Evolutionary conservation across 768 basidiomycete genomes (phyloP).

Genomic region (Phallus indusiatus): DNA sequence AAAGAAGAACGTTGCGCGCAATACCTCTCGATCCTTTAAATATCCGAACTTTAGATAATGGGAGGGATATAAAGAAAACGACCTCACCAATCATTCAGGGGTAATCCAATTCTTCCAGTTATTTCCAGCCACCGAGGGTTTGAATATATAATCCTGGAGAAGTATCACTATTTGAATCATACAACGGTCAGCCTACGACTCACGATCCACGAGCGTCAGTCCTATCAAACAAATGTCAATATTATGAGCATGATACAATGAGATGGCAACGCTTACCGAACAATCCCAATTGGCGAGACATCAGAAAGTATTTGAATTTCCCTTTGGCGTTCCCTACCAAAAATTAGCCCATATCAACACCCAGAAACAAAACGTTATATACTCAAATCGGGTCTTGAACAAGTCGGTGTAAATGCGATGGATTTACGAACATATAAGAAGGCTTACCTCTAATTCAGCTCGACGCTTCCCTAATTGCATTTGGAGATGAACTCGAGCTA

Average conservation of each 20-base stretch:
- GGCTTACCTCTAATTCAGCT: constrained; percentile 12
- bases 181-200: background rate
- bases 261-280: constrained; percentile 1
- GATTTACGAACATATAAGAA: background rate
- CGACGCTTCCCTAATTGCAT: constrained; percentile 29
- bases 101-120: background rate
- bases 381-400: constrained; percentile 7
- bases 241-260: background rate
- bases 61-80: background rate
- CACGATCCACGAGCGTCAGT: constrained; percentile 1
- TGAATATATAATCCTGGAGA: constrained; percentile 3
- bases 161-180: background rate
- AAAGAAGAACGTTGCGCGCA: background rate
- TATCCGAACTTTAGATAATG: background rate
- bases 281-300: constrained; percentile 7
- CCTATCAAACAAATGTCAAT: background rate
- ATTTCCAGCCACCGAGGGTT: constrained; percentile 7
- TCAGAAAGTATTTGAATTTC: constrained; percentile 8
- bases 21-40: constrained; percentile 4
- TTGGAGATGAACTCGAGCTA: constrained; percentile 30
- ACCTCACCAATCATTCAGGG: background rate
- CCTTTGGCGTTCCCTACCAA: constrained; percentile 6
- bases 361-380: background rate
- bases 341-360: background rate
- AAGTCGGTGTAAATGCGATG: background rate